Percentiles rank a stretch among this genome's conserved stretches.
These are phyloP conservation scores for Exophiala xenobiotica DNA, from an alignment of 2,329 filamentous ascomycete genomes.

Conservation along the genomic window DNA sequence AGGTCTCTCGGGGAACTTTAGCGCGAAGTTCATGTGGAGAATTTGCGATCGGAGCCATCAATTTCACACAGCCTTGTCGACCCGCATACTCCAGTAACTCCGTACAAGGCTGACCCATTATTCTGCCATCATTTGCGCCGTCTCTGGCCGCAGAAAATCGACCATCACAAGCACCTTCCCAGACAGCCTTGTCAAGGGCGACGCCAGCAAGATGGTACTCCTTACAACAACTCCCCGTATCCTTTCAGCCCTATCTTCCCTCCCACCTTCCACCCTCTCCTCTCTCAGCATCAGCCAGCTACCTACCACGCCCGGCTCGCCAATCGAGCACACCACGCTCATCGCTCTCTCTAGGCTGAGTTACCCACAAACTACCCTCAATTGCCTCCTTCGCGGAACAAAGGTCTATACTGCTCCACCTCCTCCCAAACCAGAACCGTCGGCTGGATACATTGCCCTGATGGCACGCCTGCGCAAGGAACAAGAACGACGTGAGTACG, in stretches of 20 bases:
- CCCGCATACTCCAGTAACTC: no score
- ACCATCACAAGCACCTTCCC: not conserved
- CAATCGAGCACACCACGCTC: slow-evolving; percentile 45
- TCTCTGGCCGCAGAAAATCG: no score
- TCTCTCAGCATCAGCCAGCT: slow-evolving; percentile 13
- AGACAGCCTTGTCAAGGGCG: not conserved
- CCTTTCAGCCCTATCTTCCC: slow-evolving; percentile 38
- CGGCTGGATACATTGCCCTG: slow-evolving; percentile 77
- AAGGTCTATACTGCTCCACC: slow-evolving; percentile 76
- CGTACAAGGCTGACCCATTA: no score
- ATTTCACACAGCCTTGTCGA: not conserved
- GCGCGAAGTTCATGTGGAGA: not conserved
- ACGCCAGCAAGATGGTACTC: slow-evolving; percentile 41
- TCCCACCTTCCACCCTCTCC: slow-evolving; percentile 38
- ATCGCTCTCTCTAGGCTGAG: slow-evolving; percentile 36
- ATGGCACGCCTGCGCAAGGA: slow-evolving; percentile 83
- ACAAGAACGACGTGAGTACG: slow-evolving; percentile 79
- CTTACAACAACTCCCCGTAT: slow-evolving; percentile 43
- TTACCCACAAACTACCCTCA: slow-evolving; percentile 58
- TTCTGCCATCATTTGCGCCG: no score
- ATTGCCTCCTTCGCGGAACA: slow-evolving; percentile 69
- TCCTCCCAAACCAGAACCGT: slow-evolving; percentile 73
- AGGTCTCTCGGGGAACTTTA: not conserved
- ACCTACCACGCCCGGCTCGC: slow-evolving; percentile 32
- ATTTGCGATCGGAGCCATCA: not conserved